Evolutionary conservation across 306 rosid species (phyloP).

Genomic region (Medicago truncatula): MtrunA17r5.0-ANR NC_053044.1:38246501-38247000

Average conservation of each 20-base stretch:
- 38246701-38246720: constrained; percentile 22
- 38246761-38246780: constrained; percentile 4
- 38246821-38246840: neutral
- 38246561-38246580: no score
- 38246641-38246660: no score
- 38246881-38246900: constrained; percentile 8
- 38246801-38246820: neutral
- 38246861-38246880: constrained; percentile 28
- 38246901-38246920: constrained; percentile 20
- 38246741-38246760: neutral
- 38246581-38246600: no score
- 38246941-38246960: neutral
- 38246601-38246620: no score
- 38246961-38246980: no score
- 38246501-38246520: no score
- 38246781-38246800: constrained; percentile 1
- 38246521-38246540: no score
- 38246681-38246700: constrained; percentile 8
- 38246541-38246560: no score
- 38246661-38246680: no score
- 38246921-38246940: constrained; percentile 31
- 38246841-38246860: neutral
- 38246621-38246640: no score
- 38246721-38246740: constrained; percentile 10
- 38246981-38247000: neutral